phyloP scores from a whole-genome alignment of 306 rosid genomes.

The Herpetospermum pedunculosum region DNA sequence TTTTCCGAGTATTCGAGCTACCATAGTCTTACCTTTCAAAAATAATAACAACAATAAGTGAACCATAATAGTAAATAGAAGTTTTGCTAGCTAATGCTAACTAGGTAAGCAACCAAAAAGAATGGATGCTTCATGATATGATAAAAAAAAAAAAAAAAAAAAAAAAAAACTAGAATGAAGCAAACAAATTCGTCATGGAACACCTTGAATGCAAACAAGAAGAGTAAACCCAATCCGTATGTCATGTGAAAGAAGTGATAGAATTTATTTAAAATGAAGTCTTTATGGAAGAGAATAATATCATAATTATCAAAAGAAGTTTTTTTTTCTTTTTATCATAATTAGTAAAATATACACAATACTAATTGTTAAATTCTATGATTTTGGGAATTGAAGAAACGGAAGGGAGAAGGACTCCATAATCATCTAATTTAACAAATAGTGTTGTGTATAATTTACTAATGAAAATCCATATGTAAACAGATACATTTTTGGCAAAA shows the following conservation, averaged over 20 bases:
- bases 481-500: background rate
- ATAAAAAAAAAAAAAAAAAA: no score
- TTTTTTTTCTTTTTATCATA: background rate
- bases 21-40: constrained; percentile 86
- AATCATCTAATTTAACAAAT: no score
- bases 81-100: background rate
- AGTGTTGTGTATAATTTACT: background rate
- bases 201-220: background rate
- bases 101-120: background rate
- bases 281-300: background rate
- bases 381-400: no score
- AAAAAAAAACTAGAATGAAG: no score
- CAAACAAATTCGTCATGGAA: background rate
- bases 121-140: background rate
- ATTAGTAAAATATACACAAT: no score
- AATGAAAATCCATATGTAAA: background rate
- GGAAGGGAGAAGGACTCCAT: no score
- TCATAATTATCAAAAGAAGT: background rate
- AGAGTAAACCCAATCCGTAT: background rate
- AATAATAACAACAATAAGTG: constrained; percentile 5
- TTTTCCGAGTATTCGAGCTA: constrained; percentile 86
- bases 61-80: background rate
- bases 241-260: background rate
- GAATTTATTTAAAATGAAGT: background rate
- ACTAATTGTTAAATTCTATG: no score